These are phyloP conservation scores for Fusarium palustre DNA, from an alignment of 2,329 filamentous ascomycete genomes.

Conservation along the genomic window DNA sequence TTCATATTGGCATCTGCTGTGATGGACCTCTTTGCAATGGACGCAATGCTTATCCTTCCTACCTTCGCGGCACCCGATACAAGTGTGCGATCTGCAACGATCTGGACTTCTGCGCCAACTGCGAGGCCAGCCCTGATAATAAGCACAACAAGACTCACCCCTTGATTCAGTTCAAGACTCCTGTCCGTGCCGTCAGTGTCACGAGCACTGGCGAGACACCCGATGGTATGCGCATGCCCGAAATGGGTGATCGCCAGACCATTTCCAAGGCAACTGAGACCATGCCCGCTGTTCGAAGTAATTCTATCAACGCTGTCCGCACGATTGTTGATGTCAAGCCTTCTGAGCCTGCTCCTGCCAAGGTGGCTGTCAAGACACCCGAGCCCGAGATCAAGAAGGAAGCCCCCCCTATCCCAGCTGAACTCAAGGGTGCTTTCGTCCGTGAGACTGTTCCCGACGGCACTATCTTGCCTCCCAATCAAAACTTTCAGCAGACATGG, in stretches of 20 bases:
- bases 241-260: slow-evolving; percentile 73
- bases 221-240: slow-evolving; percentile 71
- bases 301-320: slow-evolving; percentile 67
- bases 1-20: slow-evolving; percentile 90
- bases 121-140: slow-evolving; percentile 88
- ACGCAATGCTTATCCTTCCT: slow-evolving; percentile 66
- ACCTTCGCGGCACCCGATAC: slow-evolving; percentile 89
- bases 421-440: slow-evolving; percentile 72
- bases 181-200: slow-evolving; percentile 87
- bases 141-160: slow-evolving; percentile 95
- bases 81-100: slow-evolving; percentile 98
- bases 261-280: slow-evolving; percentile 64
- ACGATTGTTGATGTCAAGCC: slow-evolving; percentile 81
- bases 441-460: slow-evolving; percentile 84
- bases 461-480: slow-evolving; percentile 74
- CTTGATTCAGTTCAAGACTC: slow-evolving; percentile 95
- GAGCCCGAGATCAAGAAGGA: slow-evolving; percentile 44
- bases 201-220: slow-evolving; percentile 84
- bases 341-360: slow-evolving; percentile 54
- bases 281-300: slow-evolving; percentile 58
- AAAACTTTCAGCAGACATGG: slow-evolving; percentile 91
- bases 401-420: slow-evolving; percentile 38
- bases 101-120: slow-evolving; percentile 93
- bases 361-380: slow-evolving; percentile 15
- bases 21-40: slow-evolving; percentile 88